These are phyloP conservation scores for Rosa chinensis DNA, from an alignment of 306 rosid genomes.

Conservation along the genomic window DNA sequence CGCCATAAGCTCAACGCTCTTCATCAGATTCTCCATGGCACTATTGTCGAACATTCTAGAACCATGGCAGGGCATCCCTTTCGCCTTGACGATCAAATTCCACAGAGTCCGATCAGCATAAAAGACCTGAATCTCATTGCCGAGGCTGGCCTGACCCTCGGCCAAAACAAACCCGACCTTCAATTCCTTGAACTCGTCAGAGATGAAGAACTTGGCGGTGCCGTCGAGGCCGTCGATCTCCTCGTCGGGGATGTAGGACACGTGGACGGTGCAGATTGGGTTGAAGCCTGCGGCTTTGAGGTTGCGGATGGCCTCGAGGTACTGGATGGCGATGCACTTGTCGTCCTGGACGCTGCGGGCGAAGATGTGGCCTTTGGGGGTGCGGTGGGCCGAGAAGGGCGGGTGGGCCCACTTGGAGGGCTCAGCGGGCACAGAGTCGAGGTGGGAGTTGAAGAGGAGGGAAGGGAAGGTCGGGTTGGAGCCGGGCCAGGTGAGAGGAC, in stretches of 20 bases:
- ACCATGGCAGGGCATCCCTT: conserved; percentile 74
- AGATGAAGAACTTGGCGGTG: conserved; percentile 46
- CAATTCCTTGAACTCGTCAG: conserved; percentile 52
- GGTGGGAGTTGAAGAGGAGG: too few relatives aligned
- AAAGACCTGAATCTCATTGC: conserved; percentile 71
- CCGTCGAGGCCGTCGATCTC: conserved; percentile 75
- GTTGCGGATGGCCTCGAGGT: too few relatives aligned
- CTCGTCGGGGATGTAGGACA: conserved; percentile 25
- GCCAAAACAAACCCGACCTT: conserved; percentile 72
- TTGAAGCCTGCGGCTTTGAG: too few relatives aligned
- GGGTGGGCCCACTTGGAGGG: too few relatives aligned
- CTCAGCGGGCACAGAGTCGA: too few relatives aligned
- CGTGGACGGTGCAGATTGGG: too few relatives aligned
- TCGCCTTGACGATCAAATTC: conserved; percentile 64
- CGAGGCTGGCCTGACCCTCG: conserved; percentile 80
- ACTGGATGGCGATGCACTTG: too few relatives aligned
- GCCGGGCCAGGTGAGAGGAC: too few relatives aligned
- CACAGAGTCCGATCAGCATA: conserved; percentile 76
- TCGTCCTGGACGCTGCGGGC: too few relatives aligned
- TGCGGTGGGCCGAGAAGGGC: too few relatives aligned
- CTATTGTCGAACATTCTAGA: conserved; percentile 69
- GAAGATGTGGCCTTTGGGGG: too few relatives aligned
- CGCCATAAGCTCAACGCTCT: conserved; percentile 56
- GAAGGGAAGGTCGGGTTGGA: too few relatives aligned
- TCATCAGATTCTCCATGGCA: conserved; percentile 93